Conservation (phyloP, 2,329 filamentous ascomycete species). For the Xenosphaeropsis pyriputrescens region DNA sequence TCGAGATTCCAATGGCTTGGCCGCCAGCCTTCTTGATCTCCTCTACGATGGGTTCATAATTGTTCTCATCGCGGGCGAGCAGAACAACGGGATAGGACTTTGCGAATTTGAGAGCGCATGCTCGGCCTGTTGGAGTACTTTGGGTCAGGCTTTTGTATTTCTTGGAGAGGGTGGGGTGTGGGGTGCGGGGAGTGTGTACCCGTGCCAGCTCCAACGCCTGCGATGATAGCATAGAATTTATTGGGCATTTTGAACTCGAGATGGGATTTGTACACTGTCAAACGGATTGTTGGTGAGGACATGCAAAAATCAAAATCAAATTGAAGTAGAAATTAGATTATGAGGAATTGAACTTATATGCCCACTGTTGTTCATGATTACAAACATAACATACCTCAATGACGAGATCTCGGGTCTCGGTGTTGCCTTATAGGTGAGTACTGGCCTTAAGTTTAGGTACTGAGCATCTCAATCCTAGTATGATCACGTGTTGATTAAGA, state of each 20-base stretch:
- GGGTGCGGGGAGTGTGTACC: constrained; percentile 19
- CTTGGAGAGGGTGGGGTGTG: neutral
- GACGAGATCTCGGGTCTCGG: too few species aligned
- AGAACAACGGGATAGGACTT: constrained; percentile 58
- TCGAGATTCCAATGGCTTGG: constrained; percentile 53
- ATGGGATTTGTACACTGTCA: neutral
- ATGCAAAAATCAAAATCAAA: too few species aligned
- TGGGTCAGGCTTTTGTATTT: too few species aligned
- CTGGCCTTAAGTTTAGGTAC: neutral
- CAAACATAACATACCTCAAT: too few species aligned
- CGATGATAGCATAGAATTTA: constrained; percentile 51
- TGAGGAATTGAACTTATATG: too few species aligned
- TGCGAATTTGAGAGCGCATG: constrained; percentile 41
- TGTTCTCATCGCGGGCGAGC: constrained; percentile 53
- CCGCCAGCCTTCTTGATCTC: constrained; percentile 58
- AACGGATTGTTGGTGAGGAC: too few species aligned
- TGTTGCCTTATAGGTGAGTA: too few species aligned
- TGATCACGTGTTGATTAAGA: too few species aligned
- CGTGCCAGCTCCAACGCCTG: constrained; percentile 60
- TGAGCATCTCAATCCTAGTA: too few species aligned
- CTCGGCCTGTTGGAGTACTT: constrained; percentile 20
- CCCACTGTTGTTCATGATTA: too few species aligned
- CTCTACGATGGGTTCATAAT: constrained; percentile 47
- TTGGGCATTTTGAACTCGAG: constrained; percentile 4
- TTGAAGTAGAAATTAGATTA: too few species aligned